Base-by-base conservation (phyloP, 169 alveolate genomes). In the Eimeria tenella region DNA sequence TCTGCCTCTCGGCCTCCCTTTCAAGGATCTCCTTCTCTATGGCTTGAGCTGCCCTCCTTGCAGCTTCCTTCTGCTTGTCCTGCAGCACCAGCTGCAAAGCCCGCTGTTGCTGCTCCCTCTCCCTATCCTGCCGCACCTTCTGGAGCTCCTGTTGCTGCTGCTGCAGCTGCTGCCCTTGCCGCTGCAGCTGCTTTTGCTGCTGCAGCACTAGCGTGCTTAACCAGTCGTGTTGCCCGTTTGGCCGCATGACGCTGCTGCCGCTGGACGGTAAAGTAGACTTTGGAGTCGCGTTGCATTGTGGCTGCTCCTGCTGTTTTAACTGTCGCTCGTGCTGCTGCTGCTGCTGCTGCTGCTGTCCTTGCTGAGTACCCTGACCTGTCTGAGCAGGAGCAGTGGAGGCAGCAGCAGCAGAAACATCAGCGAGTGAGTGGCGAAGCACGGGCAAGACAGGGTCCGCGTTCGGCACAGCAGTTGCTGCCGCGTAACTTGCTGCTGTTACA, bases 121-220 rank as follows among this genome's bases (percentile, higher is more conserved):
- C 11, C 60, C 10, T 49, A 11, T 74, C 60, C 84, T 42, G 84
- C 62, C 42, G 84, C 23, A 74, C 58, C 19, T 74, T 9, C 62
- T 74, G 84, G 60, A 11, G 62, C 84, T 74, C 42, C 15, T 74
- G 31, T 49, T 74, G 53, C 62, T 21, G 53, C 77, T 58, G 68
- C 68, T 68, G 77, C 77, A 68, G 31, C 13, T 21, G 77, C 77
- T 74, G 84, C 25, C 25, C 60, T 8, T 74, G 23, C 58, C 49
- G 84, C 62, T 42, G 84, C 55, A 74, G 84, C 84, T 42, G 84
- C 25, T 50, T 49, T n/a, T 74, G 84, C 25, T 74, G 58, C 84
- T 74, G 62, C 84, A 25, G 62, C 42, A 74, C 60, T 21, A 74
- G 17, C 13, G 84, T 60, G 52, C 25, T 53, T 56, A 74, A 9